Percentiles rank a stretch among this genome's conserved stretches.
phyloP scores from a whole-genome alignment of 331 rosid genomes.

The Rosa hybrid region DNA sequence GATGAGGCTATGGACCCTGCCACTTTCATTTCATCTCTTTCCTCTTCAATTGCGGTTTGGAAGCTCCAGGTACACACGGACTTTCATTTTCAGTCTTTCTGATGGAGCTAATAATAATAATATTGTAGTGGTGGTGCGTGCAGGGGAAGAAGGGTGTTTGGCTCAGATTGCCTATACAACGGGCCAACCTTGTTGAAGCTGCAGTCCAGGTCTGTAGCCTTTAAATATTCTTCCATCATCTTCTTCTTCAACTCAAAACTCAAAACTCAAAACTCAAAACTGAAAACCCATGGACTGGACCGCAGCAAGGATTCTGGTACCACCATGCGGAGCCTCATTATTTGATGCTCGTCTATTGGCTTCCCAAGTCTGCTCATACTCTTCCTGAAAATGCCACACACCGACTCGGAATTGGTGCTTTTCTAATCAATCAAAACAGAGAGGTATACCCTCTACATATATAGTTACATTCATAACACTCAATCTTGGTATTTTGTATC shows the following conservation, averaged over 20 bases:
- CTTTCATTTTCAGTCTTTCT: background rate
- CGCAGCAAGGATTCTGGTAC: conserved; percentile 87
- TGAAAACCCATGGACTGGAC: background rate
- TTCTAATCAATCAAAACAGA: background rate
- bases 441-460: background rate
- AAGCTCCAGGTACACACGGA: background rate
- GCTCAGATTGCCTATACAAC: conserved; percentile 74
- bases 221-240: background rate
- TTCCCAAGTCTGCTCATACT: conserved; percentile 51
- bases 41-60: conserved; percentile 5
- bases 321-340: conserved; percentile 88
- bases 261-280: background rate
- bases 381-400: conserved; percentile 69
- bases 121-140: background rate
- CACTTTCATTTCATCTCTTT: conserved; percentile 1
- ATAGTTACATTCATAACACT: too few species aligned
- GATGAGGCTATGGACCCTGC: background rate
- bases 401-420: background rate
- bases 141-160: conserved; percentile 85
- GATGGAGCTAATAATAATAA: too few species aligned
- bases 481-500: too few species aligned
- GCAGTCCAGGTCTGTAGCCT: conserved; percentile 57
- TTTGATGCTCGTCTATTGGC: conserved; percentile 82
- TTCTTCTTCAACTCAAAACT: background rate
- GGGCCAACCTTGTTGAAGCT: conserved; percentile 65